Evolutionary conservation across 345 rosid genomes (phyloP), one percentile per base, ranked within the genome.

Genomic region (Gossypioides kirkii): DNA sequence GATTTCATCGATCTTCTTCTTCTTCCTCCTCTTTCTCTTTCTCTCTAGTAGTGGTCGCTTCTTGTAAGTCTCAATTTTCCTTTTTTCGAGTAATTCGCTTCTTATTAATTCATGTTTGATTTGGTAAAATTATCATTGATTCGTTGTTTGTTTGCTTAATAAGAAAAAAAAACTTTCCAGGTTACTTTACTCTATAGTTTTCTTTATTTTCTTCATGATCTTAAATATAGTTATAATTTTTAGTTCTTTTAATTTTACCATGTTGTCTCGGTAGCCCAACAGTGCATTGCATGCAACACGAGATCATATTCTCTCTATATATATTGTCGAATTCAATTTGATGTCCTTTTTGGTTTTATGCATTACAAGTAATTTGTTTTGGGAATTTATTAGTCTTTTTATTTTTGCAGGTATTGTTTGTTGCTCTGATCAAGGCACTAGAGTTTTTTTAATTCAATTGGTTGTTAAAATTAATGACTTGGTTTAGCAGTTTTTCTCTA

Each of bases 31-130:
- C 13, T 43, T 10, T 10, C 47, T 43, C 47, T 43, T 10, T 43
- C 59, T 54, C 59, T 54, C 3, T 55, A 26, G 58, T 25, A 28
- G 54, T 36, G 17, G 5, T 22, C 52, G 25, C 10, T 23, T 23
- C 46, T 53, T 56, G 81, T 78, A 49, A 74, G 81, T 71, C 6
- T 64, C 36, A 13, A 17, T 64, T 52, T 47, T 26, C 17, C 23
- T 2, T 13, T 69, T 8, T 55, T 11, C 7, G 2, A 54, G 41
- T 42, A 45, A 43, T 38, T 32, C 32, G 28, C 36, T 55, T 54
- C 38, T 47, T 68, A 10, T 9, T 4, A 14, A 17, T 26, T 36
- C 22, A 9, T 9, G 22, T 62, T 62, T 9, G 46, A 38, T 47
- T n/a, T 47, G 56, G 56, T 67, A 9, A 67, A 67, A 22, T 25